Conservation (phyloP, 768 basidiomycete genomes). For the Goffeauzyma gilvescens region DNA sequence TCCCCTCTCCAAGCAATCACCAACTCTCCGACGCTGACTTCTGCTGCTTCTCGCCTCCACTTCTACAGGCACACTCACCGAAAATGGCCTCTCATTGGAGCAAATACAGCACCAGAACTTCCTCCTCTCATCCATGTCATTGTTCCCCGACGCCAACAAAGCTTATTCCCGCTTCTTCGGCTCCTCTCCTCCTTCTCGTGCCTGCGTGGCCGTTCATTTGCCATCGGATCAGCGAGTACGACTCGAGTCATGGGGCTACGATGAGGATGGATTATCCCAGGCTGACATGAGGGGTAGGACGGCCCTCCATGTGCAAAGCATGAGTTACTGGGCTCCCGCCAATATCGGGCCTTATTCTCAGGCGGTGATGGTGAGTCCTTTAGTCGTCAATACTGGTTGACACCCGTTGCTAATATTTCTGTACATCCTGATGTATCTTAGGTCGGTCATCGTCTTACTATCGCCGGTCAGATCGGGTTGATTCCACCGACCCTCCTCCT, state of each 20-base stretch:
- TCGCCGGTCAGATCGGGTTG: slow-evolving; percentile 90
- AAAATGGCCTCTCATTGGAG: slow-evolving; percentile 39
- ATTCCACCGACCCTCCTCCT: slow-evolving; percentile 54
- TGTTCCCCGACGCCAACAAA: slow-evolving; percentile 58
- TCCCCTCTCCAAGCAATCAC: background rate
- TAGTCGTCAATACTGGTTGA: background rate
- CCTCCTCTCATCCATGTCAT: slow-evolving; percentile 54
- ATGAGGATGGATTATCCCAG: too few relatives aligned
- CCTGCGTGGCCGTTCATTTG: slow-evolving; percentile 71
- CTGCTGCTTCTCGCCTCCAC: background rate
- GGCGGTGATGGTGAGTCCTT: slow-evolving; percentile 50
- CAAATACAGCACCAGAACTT: slow-evolving; percentile 62
- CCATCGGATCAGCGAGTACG: slow-evolving; percentile 36
- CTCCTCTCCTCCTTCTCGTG: slow-evolving; percentile 74
- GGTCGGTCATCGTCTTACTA: slow-evolving; percentile 57
- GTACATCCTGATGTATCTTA: slow-evolving; percentile 24
- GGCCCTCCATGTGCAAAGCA: slow-evolving; percentile 77
- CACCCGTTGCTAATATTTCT: too few relatives aligned
- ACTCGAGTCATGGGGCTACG: slow-evolving; percentile 67
- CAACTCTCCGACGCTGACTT: background rate
- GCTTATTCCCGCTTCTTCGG: slow-evolving; percentile 71
- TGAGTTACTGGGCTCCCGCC: slow-evolving; percentile 98
- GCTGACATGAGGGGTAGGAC: slow-evolving; percentile 37
- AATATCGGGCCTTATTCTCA: slow-evolving; percentile 99
- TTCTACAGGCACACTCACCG: slow-evolving; percentile 36